These are phyloP conservation scores for Blastomyces percursus DNA, from an alignment of 2,329 filamentous ascomycete genomes.

Conservation along the genomic window DNA sequence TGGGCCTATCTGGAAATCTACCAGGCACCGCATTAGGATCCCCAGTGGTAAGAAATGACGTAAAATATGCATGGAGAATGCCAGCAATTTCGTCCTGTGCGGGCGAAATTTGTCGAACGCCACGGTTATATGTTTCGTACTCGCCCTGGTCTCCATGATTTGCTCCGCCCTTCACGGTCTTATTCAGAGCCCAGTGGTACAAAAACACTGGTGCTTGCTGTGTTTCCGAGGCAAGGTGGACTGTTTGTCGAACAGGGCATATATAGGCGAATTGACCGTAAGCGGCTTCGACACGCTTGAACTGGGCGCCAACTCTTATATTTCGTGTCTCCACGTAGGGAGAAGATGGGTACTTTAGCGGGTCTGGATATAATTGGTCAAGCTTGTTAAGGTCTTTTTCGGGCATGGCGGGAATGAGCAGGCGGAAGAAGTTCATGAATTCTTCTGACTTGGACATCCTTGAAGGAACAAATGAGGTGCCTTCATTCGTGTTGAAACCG, in stretches of 20 bases:
- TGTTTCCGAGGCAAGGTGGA: constrained; percentile 26
- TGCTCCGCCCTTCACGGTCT: constrained; percentile 35
- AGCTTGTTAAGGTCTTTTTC: constrained; percentile 44
- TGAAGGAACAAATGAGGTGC: constrained; percentile 51
- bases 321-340: constrained; percentile 30
- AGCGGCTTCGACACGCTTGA: constrained; percentile 41
- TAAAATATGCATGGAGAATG: constrained; percentile 38
- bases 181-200: constrained; percentile 45
- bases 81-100: constrained; percentile 35
- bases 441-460: constrained; percentile 38
- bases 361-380: constrained; percentile 53
- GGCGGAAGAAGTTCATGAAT: constrained; percentile 51
- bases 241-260: constrained; percentile 39
- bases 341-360: constrained; percentile 31
- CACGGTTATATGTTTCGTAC: constrained; percentile 37
- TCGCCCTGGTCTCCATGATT: constrained; percentile 41
- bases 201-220: constrained; percentile 36
- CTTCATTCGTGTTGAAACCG: constrained; percentile 62
- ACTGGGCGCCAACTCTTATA: constrained; percentile 38
- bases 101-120: constrained; percentile 25
- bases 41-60: constrained; percentile 39
- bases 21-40: constrained; percentile 34
- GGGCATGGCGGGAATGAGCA: constrained; percentile 49
- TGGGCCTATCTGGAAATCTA: constrained; percentile 21
- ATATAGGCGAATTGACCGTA: constrained; percentile 43